Conservation (phyloP, 2,329 filamentous ascomycete species). For the Pseudopithomyces chartarum region DNA sequence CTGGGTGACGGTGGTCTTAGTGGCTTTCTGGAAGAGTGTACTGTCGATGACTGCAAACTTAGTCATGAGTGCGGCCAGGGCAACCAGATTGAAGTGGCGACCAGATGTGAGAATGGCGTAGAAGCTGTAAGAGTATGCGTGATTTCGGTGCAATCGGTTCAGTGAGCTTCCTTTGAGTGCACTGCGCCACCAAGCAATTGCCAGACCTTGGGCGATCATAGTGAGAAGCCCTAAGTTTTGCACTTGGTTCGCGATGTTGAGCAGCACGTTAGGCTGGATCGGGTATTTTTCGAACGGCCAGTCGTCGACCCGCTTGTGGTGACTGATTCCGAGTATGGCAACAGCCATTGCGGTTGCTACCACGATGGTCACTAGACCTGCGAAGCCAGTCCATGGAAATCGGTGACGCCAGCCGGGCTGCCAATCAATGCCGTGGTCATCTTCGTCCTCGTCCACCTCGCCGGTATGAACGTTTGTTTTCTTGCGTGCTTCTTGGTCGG, state of each 20-base stretch:
- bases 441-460: constrained; percentile 8
- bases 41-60: constrained; percentile 32
- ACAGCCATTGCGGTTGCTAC: constrained; percentile 26
- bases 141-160: constrained; percentile 23
- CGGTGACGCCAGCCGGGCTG: constrained; percentile 26
- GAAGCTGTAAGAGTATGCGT: constrained; percentile 32
- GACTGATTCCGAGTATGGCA: constrained; percentile 16
- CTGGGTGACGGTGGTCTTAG: constrained; percentile 23
- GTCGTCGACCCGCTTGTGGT: constrained; percentile 23
- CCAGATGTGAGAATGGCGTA: constrained; percentile 27
- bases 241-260: constrained; percentile 32
- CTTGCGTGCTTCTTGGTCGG: background rate
- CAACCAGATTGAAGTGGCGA: constrained; percentile 28
- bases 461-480: background rate
- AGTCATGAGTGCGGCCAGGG: constrained; percentile 30
- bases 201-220: constrained; percentile 26
- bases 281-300: constrained; percentile 24
- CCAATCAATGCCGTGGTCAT: constrained; percentile 29
- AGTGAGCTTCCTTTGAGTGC: constrained; percentile 26
- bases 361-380: constrained; percentile 21
- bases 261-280: constrained; percentile 30
- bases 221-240: constrained; percentile 29
- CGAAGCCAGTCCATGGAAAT: constrained; percentile 29
- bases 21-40: constrained; percentile 30
- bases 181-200: constrained; percentile 34